Conservation (phyloP, 352 stramenopile genomes). For the Globisporangium lucens region DNA sequence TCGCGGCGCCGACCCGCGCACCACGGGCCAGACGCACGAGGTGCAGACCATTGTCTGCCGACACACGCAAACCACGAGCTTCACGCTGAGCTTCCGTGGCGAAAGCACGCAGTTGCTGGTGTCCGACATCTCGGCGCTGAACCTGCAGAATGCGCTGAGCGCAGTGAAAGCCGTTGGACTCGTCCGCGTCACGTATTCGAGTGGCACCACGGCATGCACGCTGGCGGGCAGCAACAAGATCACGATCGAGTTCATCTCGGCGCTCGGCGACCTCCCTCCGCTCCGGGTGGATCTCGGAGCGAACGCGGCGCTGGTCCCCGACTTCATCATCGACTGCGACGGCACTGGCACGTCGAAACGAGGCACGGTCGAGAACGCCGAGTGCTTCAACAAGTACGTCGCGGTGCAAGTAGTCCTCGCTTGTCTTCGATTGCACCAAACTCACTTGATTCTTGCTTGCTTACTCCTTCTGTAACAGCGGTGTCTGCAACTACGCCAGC, state of each 20-base stretch:
- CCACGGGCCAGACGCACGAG: slow-evolving; percentile 51
- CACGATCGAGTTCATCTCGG: slow-evolving; percentile 54
- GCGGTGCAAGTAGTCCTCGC: background rate
- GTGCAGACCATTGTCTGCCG: slow-evolving; percentile 59
- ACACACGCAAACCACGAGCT: slow-evolving; percentile 38
- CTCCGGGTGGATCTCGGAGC: slow-evolving; percentile 33
- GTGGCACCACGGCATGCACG: slow-evolving; percentile 47
- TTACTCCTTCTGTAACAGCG: slow-evolving; percentile 20
- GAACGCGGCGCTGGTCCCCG: slow-evolving; percentile 30
- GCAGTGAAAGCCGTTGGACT: slow-evolving; percentile 33
- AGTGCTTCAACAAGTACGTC: slow-evolving; percentile 75
- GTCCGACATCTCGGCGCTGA: slow-evolving; percentile 30
- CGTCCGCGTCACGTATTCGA: slow-evolving; percentile 56
- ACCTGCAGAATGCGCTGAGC: slow-evolving; percentile 42
- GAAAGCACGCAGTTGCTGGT: slow-evolving; percentile 30
- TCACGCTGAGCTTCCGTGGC: slow-evolving; percentile 68
- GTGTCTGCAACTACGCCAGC: slow-evolving; percentile 52
- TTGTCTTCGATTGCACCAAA: background rate
- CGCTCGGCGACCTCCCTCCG: slow-evolving; percentile 53
- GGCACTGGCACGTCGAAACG: slow-evolving; percentile 44
- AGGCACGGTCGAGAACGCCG: slow-evolving; percentile 64
- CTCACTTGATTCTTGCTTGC: background rate
- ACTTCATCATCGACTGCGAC: slow-evolving; percentile 57
- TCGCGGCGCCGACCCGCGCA: slow-evolving; percentile 66
- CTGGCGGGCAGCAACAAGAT: slow-evolving; percentile 47